Percentiles rank a stretch among this genome's conserved stretches.
These are phyloP conservation scores for Cercophora newfieldiana DNA, from an alignment of 495 filamentous ascomycete species.

Conservation along the genomic window DNA sequence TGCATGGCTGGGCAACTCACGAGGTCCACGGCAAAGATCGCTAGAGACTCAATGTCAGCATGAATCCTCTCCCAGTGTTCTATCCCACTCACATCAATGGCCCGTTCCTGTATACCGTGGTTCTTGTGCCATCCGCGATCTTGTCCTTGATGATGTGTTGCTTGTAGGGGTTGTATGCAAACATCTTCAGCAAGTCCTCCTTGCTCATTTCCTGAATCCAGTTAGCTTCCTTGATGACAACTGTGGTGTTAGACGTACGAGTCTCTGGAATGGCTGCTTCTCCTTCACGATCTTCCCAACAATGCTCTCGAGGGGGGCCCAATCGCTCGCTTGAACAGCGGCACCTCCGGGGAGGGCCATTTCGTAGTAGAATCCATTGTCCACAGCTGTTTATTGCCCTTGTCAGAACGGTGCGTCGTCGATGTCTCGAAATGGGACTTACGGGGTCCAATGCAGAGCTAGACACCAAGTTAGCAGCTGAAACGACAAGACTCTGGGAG, in stretches of 20 bases:
- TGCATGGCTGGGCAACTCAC: conserved; percentile 9
- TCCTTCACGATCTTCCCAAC: conserved; percentile 84
- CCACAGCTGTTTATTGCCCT: conserved; percentile 38
- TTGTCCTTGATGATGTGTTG: conserved; percentile 93
- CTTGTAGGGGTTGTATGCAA: conserved; percentile 81
- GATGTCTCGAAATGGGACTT: conserved; percentile 28
- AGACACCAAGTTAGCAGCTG: conserved; percentile 4
- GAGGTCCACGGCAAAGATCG: conserved; percentile 60
- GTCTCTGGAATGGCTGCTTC: conserved; percentile 90
- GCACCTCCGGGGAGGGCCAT: conserved; percentile 80
- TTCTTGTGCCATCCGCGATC: conserved; percentile 80
- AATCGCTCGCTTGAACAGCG: conserved; percentile 72
- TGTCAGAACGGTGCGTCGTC: neutral
- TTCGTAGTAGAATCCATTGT: conserved; percentile 97
- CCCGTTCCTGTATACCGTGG: conserved; percentile 84
- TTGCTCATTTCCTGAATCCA: conserved; percentile 65
- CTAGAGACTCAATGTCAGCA: neutral
- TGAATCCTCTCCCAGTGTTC: too few species aligned
- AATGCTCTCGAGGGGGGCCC: conserved; percentile 74
- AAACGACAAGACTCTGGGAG: neutral
- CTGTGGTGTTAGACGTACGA: conserved; percentile 36
- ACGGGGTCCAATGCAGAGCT: conserved; percentile 86
- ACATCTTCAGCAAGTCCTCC: conserved; percentile 91
- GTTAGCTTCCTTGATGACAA: neutral
- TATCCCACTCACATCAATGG: conserved; percentile 39